A percentile compares a stretch with the other conserved stretches of the same genome.
Conservation (phyloP, 495 filamentous ascomycete species). For the Penicillium atrosanguineum region DNA sequence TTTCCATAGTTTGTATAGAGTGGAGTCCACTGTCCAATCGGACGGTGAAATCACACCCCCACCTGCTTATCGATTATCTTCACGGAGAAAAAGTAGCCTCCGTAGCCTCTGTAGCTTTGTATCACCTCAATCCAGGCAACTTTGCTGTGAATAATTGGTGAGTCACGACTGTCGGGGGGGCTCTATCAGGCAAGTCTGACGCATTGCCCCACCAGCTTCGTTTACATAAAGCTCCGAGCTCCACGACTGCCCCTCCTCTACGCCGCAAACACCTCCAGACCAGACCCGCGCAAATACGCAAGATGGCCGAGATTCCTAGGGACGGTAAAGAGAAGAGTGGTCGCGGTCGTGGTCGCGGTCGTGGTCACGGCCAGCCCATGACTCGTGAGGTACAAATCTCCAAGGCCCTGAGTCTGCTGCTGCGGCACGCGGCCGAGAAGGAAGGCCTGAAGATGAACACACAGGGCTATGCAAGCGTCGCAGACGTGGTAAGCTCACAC, state of each 20-base stretch:
- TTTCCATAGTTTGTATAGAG: conserved; percentile 2
- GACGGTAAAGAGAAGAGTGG: conserved; percentile 11
- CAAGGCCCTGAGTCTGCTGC: conserved; percentile 72
- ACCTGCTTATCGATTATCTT: not conserved
- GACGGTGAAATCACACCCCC: not conserved
- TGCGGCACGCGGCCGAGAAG: conserved; percentile 79
- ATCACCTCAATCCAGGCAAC: not conserved
- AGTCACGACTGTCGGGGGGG: not conserved
- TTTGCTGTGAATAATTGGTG: not conserved
- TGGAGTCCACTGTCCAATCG: not conserved
- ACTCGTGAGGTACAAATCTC: conserved; percentile 65
- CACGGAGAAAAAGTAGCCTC: not conserved
- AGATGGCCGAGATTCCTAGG: conserved; percentile 2
- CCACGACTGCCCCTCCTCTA: conserved; percentile 1
- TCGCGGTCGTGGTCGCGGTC: conserved; percentile 20
- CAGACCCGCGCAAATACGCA: not conserved
- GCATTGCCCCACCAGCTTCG: conserved; percentile 4
- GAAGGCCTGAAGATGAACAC: conserved; percentile 73
- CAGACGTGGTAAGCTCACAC: conserved; percentile 63
- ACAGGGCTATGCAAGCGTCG: conserved; percentile 77
- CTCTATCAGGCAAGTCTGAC: conserved; percentile 5
- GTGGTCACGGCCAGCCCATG: conserved; percentile 22
- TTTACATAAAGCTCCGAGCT: not conserved
- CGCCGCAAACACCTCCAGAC: not conserved
- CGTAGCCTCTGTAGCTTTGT: not conserved